A percentile compares a stretch with the other conserved stretches of the same genome.
Conservation (phyloP, 2,329 filamentous ascomycete species). For the Aspergillus sp. region DNA sequence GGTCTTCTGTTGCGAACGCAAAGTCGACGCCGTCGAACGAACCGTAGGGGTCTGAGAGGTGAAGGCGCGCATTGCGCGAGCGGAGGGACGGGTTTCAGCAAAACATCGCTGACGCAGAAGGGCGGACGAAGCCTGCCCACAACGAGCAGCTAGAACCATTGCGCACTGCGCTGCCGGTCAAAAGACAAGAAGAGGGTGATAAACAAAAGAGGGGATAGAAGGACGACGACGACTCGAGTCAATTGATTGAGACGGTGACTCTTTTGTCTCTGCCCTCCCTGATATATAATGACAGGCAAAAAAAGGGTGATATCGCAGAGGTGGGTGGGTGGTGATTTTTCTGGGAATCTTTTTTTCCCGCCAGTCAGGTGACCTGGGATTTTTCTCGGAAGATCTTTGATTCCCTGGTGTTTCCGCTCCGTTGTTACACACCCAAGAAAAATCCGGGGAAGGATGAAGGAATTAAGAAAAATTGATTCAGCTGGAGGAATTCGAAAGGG, state of each 20-base stretch:
- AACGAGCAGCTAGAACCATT: constrained; percentile 42
- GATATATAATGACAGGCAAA: neutral
- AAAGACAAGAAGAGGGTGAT: constrained; percentile 6
- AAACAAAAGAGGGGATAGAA: constrained; percentile 3
- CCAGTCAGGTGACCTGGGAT: neutral
- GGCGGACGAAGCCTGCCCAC: constrained; percentile 36
- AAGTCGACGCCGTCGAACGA: constrained; percentile 24
- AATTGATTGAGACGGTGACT: constrained; percentile 11
- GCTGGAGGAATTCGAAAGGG: neutral
- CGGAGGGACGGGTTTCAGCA: constrained; percentile 29
- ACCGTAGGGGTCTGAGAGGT: constrained; percentile 26
- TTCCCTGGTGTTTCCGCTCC: constrained; percentile 15
- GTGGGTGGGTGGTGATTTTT: neutral
- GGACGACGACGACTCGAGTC: constrained; percentile 5
- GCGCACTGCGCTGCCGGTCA: constrained; percentile 23
- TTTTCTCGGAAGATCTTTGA: neutral
- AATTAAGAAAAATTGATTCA: neutral
- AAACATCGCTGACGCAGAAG: constrained; percentile 38
- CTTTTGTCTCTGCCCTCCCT: constrained; percentile 4
- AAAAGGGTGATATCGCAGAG: neutral
- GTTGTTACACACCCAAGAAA: constrained; percentile 16
- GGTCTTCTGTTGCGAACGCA: constrained; percentile 32
- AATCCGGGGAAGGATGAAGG: neutral
- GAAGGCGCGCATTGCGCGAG: constrained; percentile 33
- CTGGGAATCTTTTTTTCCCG: constrained; percentile 3